A percentile compares a stretch with the other conserved stretches of the same genome.
phyloP scores from a whole-genome alignment of 768 basidiomycete species.

The Tulasnella sp. region DNA sequence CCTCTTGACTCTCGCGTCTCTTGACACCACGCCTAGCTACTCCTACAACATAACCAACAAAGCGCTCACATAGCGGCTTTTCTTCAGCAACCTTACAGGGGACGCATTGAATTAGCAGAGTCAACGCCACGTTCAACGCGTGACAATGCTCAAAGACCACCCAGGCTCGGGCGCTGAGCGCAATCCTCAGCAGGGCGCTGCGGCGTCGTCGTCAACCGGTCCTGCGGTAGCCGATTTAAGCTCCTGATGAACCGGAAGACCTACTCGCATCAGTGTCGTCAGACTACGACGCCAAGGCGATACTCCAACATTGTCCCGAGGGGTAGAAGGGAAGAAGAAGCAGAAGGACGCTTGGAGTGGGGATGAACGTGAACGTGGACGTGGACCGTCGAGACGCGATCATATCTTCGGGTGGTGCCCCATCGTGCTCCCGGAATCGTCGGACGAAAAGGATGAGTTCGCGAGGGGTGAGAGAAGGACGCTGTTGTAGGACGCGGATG shows the following conservation, averaged over 20 bases:
- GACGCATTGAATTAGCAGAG: background rate
- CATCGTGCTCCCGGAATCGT: no score
- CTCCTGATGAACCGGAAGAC: conserved; percentile 20
- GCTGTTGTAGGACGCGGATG: background rate
- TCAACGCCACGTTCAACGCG: background rate
- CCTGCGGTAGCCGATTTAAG: background rate
- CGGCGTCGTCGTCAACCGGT: background rate
- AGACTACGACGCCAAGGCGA: background rate
- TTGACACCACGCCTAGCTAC: background rate
- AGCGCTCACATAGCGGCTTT: background rate
- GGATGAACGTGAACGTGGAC: background rate
- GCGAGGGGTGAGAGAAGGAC: background rate
- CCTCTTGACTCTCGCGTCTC: no score
- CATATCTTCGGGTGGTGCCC: no score
- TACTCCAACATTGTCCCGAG: conserved; percentile 3
- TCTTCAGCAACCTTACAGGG: background rate
- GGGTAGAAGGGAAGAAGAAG: conserved; percentile 4
- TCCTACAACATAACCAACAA: background rate
- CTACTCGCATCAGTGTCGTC: conserved; percentile 8
- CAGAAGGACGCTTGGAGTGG: conserved; percentile 12
- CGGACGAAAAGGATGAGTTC: background rate
- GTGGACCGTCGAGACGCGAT: background rate
- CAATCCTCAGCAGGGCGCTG: background rate
- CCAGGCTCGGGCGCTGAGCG: background rate
- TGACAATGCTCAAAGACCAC: background rate